phyloP scores from a whole-genome alignment of 2,329 filamentous ascomycete species.

The Botryotinia globosa region DNA sequence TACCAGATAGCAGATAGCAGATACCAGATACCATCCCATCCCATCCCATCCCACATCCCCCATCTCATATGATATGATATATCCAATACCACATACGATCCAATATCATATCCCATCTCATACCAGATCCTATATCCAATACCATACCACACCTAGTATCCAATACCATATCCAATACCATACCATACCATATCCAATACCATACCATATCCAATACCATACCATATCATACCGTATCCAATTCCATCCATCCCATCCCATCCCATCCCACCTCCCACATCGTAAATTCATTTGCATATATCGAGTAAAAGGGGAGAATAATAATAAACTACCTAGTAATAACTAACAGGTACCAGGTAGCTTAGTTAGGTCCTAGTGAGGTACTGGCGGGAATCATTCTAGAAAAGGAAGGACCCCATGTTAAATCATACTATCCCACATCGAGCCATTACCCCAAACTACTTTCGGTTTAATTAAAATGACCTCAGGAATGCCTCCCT shows the following conservation, averaged over 20 bases:
- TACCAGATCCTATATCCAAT: too few relatives aligned
- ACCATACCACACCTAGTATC: too few relatives aligned
- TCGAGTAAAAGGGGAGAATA: background rate
- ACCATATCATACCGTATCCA: too few relatives aligned
- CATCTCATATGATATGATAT: too few relatives aligned
- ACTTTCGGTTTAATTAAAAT: background rate
- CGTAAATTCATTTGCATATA: background rate
- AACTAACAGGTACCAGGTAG: background rate
- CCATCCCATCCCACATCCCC: too few relatives aligned
- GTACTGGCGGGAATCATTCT: slow-evolving; percentile 11
- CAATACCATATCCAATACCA: too few relatives aligned
- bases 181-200: too few relatives aligned
- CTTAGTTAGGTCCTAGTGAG: background rate
- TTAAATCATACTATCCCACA: background rate
- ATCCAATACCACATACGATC: too few relatives aligned
- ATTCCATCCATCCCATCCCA: too few relatives aligned
- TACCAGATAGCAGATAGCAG: background rate
- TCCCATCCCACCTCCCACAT: background rate
- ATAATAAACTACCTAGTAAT: background rate
- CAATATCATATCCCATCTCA: too few relatives aligned
- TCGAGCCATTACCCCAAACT: background rate
- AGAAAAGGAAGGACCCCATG: background rate
- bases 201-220: too few relatives aligned
- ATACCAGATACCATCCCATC: background rate
- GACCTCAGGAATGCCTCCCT: background rate